phyloP scores from a whole-genome alignment of 805 yeast genomes.

The Grigorovia humatica region DNA sequence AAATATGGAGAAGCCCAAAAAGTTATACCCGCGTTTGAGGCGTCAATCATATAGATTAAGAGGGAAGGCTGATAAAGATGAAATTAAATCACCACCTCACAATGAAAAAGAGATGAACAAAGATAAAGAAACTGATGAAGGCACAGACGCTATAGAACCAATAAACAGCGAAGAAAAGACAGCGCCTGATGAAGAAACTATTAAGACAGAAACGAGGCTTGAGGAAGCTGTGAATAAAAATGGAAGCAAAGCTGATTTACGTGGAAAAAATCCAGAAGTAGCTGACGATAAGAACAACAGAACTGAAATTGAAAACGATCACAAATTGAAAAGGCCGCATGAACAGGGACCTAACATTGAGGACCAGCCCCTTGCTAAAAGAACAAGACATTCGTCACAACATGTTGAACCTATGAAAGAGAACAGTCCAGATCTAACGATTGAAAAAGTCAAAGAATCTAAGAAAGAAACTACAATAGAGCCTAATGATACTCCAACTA shows the following conservation, averaged over 20 bases:
- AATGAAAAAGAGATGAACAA: too few relatives aligned
- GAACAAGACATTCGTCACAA: conserved; percentile 16
- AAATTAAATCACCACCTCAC: too few relatives aligned
- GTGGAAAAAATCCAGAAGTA: conserved; percentile 2
- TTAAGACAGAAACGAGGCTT: conserved; percentile 7
- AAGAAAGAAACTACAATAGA: conserved; percentile 1
- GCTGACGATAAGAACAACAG: background rate
- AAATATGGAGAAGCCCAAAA: background rate
- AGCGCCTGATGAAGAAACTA: conserved; percentile 10
- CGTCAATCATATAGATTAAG: conserved; percentile 1
- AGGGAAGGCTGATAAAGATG: conserved; percentile 7
- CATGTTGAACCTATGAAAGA: conserved; percentile 1
- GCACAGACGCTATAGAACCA: too few relatives aligned
- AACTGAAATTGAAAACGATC: background rate
- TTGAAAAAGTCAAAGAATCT: conserved; percentile 7
- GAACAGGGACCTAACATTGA: background rate
- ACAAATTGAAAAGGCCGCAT: background rate
- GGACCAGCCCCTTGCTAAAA: conserved; percentile 14
- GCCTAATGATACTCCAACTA: background rate
- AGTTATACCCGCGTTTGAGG: conserved; percentile 1
- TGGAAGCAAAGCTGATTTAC: background rate
- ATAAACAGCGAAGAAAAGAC: conserved; percentile 5
- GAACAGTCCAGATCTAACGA: background rate
- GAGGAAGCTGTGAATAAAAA: conserved; percentile 2
- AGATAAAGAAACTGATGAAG: too few relatives aligned